A percentile compares a stretch with the other conserved stretches of the same genome.
These are phyloP conservation scores for Colletotrichum sp. DNA, from an alignment of 2,329 filamentous ascomycete genomes.

Conservation along the genomic window DNA sequence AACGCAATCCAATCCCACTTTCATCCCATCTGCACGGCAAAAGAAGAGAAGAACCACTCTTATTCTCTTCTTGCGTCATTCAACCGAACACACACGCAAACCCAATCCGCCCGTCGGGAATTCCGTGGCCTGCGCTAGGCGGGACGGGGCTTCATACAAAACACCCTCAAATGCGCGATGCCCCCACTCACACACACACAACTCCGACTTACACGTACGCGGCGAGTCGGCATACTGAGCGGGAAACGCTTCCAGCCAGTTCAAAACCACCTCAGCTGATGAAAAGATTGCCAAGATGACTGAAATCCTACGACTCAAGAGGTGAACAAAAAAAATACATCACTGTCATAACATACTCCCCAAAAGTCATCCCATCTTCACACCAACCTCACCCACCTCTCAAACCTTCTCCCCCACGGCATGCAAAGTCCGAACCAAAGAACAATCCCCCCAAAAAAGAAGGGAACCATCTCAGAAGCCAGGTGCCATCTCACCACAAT, in stretches of 20 bases:
- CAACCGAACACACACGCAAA: background rate
- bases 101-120: background rate
- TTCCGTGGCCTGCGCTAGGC: background rate
- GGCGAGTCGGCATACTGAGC: background rate
- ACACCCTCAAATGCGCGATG: background rate
- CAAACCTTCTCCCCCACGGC: background rate
- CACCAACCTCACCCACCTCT: background rate
- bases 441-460: background rate
- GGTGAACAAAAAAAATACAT: background rate
- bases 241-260: background rate
- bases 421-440: background rate
- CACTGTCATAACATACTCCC: background rate
- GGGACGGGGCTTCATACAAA: background rate
- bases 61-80: background rate
- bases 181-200: background rate
- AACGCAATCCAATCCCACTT: background rate
- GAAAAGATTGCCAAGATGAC: too few species aligned
- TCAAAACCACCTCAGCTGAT: too few species aligned
- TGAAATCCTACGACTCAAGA: background rate
- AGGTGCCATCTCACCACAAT: background rate
- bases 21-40: background rate
- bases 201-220: background rate
- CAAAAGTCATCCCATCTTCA: background rate
- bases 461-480: background rate
- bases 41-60: background rate